Evolutionary conservation across 2,329 filamentous ascomycete genomes (phyloP), one percentile per base, ranked within the genome.

Genomic region (Ophiostoma ips): DNA sequence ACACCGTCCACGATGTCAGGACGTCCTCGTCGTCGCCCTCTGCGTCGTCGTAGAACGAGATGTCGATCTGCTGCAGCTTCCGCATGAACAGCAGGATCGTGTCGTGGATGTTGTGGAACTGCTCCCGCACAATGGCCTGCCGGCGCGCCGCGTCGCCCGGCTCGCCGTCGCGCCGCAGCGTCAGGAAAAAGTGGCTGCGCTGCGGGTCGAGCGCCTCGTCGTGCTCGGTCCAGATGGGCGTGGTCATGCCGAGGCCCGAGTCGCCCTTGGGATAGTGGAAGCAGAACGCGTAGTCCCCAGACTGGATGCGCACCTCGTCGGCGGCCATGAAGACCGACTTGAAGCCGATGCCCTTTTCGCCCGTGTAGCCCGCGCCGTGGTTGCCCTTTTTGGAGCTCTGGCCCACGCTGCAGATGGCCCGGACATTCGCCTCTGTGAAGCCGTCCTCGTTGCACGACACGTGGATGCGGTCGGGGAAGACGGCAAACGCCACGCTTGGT

Each of bases 371-470:
- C 18, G 12, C 33, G 16, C 11, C 10, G 16, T 33, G n/a, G 33
- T n/a, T 15, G 15, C n/a, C 8, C 0, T 56, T 61, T 50, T 75
- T 75, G 5, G 72, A 69, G 55, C 72, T 75, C 15, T 66, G 47
- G 0, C 67, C 67, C 1, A 72, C 61, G 1, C 57, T 48, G 55
- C 72, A 76, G 18, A 76, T 70, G 0, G 72, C 71, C 2, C 46
- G 43, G 4, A 76, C 58, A 41, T 76, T 67, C 1, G 57, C 53
- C 7, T 57, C 44, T 0, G 58, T 65, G 53, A 74, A 74, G 8
- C 71, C 71, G 30, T 68, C 62, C 50, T 74, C 72, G 48, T 75
- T 75, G 58, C 70, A 74, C 16, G 75, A 69, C 3, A 76, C 53
- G 0, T 69, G 50, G 1, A 78, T 62, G 0, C 46, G 58, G 31